Evolutionary conservation across 495 filamentous ascomycete species (phyloP), one percentile per base, ranked within the genome.

Genomic region (Cercophora scortea): DNA sequence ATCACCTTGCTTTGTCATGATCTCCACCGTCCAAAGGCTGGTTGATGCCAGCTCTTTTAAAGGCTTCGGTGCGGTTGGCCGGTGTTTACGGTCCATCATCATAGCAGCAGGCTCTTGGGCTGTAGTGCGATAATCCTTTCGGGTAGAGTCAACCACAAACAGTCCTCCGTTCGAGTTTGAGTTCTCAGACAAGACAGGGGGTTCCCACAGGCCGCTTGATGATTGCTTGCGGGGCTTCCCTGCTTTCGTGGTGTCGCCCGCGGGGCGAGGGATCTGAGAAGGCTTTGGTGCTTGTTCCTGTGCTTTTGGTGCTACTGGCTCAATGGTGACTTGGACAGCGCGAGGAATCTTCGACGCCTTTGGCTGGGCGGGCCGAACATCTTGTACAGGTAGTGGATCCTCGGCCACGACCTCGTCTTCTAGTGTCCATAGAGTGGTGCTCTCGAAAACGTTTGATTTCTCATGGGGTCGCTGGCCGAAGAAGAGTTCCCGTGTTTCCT

Each of bases 371-470:
- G 41, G 15, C 51, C 49, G 39, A 62, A 49, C 6, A 54, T 19
- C 17, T 12, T 15, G 12, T 25, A 25, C 5, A 5, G 25, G 25
- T 5, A 25, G 25, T 25, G 25, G 25, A 5, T 25, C 25, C 17
- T 32, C 11, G n/a, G 16, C 32, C 42, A 25, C 16, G 13, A 32
- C 13, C 34, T 38, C 49, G 2, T 57, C 49, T 32, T 64, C 55
- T 9, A 60, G 52, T 2, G 57, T 53, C 64, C 62, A 56, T 39
- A 71, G 45, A 25, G 58, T 52, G 18, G 57, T 25, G 25, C 25
- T 25, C 25, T 25, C 25, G 25, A 25, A 25, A 25, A 25, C 25
- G 25, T 2, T 25, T 25, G 25, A 25, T 25, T 25, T 25, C 25
- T 25, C 25, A 5, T 25, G 25, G 25, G 25, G 25, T 5, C 25